Evolutionary conservation across 2,329 filamentous ascomycete species (phyloP), one percentile per base, ranked within the genome.

Genomic region (Alternaria dauci): DNA sequence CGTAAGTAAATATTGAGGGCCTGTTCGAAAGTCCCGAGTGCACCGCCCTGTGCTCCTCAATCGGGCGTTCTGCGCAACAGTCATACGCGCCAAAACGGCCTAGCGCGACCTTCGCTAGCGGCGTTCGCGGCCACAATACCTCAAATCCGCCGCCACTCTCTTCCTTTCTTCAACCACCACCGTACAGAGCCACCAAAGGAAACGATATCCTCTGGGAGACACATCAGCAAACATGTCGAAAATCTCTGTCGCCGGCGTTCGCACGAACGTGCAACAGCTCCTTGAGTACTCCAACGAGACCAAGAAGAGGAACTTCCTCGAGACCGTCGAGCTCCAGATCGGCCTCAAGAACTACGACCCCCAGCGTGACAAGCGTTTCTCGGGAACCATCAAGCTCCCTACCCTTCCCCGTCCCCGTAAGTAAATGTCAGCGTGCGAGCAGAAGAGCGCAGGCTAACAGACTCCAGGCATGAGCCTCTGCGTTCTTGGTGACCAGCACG

Each of bases 291-390:
- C 91, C 81, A 87, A 87, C 78, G 89, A 96, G 84, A 92, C 91
- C 83, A 97, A 97, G 91, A 97, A 97, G 91, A 88, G 93, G 78
- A 97, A 97, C 89, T 97, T 97, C 87, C 88, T 96, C 82, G 93
- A 95, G 87, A 94, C 92, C 53, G 92, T 97, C 82, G 91, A 93
- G 84, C 90, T 84, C 70, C 81, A 84, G 75, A 80, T 81, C 71
- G 79, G 79, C 68, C 72, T 81, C 68, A 81, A 81, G 78, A 81
- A 81, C 78, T 81, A 81, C 74, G 79, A 99, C 83, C 94, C 95
- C 81, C 88, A 98, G 91, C 94, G 95, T 93, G 95, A 99, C 88
- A 99, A 99, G 94, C 94, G 94, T 97, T 99, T 99, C 94, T 96
- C 92, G 61, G 95, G 95, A 84, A 98, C 95, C 83, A 92, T 99